These are phyloP conservation scores for Leccinum fibrillosum DNA, from an alignment of 768 basidiomycete species.

Conservation along the genomic window DNA sequence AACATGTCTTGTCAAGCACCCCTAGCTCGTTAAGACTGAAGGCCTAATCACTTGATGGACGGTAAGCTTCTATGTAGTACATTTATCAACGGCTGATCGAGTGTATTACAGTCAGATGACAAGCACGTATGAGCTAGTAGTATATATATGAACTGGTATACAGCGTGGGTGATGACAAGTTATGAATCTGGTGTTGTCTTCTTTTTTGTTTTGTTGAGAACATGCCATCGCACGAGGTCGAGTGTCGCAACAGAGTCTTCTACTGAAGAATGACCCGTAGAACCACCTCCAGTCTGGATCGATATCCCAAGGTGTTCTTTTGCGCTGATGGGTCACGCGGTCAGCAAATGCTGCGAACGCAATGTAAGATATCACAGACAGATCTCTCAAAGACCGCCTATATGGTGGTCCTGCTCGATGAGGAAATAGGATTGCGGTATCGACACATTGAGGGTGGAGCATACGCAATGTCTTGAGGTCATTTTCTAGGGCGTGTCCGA, in stretches of 20 bases:
- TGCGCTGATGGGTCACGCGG: constrained; percentile 44
- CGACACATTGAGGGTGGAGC: constrained; percentile 80
- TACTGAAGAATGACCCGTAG: constrained; percentile 81
- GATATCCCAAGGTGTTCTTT: constrained; percentile 76
- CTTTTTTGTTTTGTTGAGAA: constrained; percentile 55
- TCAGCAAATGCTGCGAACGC: constrained; percentile 6
- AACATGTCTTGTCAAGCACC: constrained; percentile 26
- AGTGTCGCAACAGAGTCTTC: constrained; percentile 90
- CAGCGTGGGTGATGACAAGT: neutral
- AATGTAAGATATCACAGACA: constrained; percentile 46
- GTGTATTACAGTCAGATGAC: neutral
- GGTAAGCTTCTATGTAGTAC: neutral
- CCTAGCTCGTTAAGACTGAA: constrained; percentile 24
- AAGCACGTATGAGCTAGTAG: neutral
- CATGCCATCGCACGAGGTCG: constrained; percentile 81
- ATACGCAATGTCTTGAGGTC: constrained; percentile 89
- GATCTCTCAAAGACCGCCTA: constrained; percentile 73
- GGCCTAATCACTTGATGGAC: neutral
- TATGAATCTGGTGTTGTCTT: constrained; percentile 16
- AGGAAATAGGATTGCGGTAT: constrained; percentile 85
- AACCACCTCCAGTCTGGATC: constrained; percentile 79
- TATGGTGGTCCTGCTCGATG: constrained; percentile 77
- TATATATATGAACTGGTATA: constrained; percentile 1
- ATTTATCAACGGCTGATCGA: neutral
- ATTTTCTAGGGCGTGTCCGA: constrained; percentile 92